Evolutionary conservation across 176 grass and related monocot species (phyloP).

Genomic region (Oryza nivara): DNA sequence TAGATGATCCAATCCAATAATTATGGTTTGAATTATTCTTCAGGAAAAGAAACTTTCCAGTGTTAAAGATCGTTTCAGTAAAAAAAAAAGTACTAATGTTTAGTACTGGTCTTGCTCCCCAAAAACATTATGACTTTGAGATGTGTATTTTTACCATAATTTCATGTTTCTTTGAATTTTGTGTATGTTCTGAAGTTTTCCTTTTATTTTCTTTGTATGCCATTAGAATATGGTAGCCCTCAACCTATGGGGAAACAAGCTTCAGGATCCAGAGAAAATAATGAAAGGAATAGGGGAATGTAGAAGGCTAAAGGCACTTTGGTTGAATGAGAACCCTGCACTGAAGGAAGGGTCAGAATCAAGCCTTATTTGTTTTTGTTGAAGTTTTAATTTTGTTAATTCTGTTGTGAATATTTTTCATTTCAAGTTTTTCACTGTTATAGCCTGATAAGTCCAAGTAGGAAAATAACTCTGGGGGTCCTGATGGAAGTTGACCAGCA

Average conservation of each 20-base stretch:
- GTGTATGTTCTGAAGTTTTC: constrained; percentile 15
- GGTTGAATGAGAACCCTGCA: constrained; percentile 88
- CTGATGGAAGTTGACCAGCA: not conserved
- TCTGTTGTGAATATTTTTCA: constrained; percentile 30
- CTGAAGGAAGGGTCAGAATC: constrained; percentile 50
- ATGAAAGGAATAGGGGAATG: constrained; percentile 71
- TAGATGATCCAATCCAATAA: not conserved
- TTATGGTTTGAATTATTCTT: not conserved
- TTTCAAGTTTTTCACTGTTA: constrained; percentile 6
- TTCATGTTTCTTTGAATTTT: constrained; percentile 12
- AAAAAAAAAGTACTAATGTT: not conserved
- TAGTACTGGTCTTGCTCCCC: not conserved
- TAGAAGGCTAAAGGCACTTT: constrained; percentile 79
- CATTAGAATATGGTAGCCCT: constrained; percentile 83
- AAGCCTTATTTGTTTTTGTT: constrained; percentile 24
- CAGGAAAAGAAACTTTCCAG: constrained; percentile 1
- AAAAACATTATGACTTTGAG: not conserved
- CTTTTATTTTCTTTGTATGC: constrained; percentile 34
- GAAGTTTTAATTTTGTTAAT: constrained; percentile 6
- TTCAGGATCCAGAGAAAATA: constrained; percentile 68
- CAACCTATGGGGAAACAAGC: constrained; percentile 92
- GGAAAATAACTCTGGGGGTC: not conserved
- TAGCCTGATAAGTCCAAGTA: not conserved
- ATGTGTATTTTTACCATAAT: not conserved
- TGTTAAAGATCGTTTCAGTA: constrained; percentile 4